Conservation (phyloP, 805 yeast species). For the Candida sanyiensis region DNA sequence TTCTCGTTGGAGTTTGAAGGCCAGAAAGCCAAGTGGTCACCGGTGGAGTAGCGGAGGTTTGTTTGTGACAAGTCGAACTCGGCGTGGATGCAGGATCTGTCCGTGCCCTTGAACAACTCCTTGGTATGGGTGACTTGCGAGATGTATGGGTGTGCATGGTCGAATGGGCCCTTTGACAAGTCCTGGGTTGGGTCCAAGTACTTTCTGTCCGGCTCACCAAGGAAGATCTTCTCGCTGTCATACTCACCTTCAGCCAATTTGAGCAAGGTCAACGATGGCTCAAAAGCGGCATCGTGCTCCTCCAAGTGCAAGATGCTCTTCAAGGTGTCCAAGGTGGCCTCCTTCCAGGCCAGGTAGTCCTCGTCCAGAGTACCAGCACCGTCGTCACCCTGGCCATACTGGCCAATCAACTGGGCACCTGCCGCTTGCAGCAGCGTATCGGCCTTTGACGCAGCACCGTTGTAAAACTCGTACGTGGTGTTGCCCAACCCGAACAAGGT, state of each 20-base stretch:
- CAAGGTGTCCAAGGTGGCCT: conserved; percentile 58
- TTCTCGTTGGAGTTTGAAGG: conserved; percentile 82
- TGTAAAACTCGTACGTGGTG: conserved; percentile 88
- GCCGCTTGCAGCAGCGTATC: conserved; percentile 46
- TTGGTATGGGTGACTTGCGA: conserved; percentile 56
- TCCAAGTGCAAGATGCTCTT: conserved; percentile 59
- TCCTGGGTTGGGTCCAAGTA: conserved; percentile 31
- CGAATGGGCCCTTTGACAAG: conserved; percentile 64
- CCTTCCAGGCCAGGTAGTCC: conserved; percentile 93
- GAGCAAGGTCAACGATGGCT: conserved; percentile 53
- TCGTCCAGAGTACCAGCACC: conserved; percentile 94
- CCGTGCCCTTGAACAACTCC: conserved; percentile 62
- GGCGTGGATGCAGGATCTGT: conserved; percentile 82
- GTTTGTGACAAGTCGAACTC: conserved; percentile 79
- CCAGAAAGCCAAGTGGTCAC: conserved; percentile 95
- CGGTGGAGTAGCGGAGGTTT: conserved; percentile 81
- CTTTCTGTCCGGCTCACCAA: conserved; percentile 69
- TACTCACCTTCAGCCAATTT: conserved; percentile 33
- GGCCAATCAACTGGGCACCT: conserved; percentile 70
- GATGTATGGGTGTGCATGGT: conserved; percentile 73
- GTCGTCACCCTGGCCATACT: conserved; percentile 91
- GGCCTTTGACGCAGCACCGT: conserved; percentile 69
- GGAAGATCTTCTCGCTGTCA: conserved; percentile 43
- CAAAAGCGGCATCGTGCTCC: conserved; percentile 76
- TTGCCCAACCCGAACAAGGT: conserved; percentile 91